Base-by-base conservation (phyloP, 1,139 yeast species). In the Debaryomyces sp. region DNA sequence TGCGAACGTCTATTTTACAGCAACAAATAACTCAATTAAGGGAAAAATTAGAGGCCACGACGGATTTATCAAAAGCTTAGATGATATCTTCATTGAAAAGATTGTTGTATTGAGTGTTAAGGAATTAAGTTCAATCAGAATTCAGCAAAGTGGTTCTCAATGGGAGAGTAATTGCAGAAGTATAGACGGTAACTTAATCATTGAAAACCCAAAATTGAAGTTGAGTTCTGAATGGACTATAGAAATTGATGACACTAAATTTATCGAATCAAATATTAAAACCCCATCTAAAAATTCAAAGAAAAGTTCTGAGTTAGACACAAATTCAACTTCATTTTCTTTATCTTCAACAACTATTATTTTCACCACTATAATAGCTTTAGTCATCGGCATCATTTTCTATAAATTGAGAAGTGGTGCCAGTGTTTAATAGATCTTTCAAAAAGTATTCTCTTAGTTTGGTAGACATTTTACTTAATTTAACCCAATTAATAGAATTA, bases 151-250 rank as follows among this genome's bases (percentile, higher is more conserved):
- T 34, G 72, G 66, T 0, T 48, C 65, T 24, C 46, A 57, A 7
- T 70, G 82, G 79, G 49, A 47, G 1, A 71, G 75, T 0, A 61
- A 63, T 2, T 56, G 74, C 21, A 45, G 39, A 6, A 39, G 24
- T n/a, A 52, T 46, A 3, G 58, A 53, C 9, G 60, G 64, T 18
- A 62, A 63, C 39, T 49, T 64, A 13, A 59, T 70, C 3, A 73
- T 88, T 22, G 74, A 82, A 51, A 81, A 82, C 54, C 91, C 95
- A 8, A 61, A 63, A 12, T 70, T 87, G 43, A 54, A 61, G 9
- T 63, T 87, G 42, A 76, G 76, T 48, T 51, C 67, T n/a, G 68
- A 70, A 35, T 88, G 90, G 89, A 60, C 54, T 12, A 64, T 83
- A 39, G 47, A 50, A 18, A 48, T 60, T n/a, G 41, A 41, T 21